phyloP scores from a whole-genome alignment of 2,329 filamentous ascomycete genomes.

The Aspergillus amoenus region DNA sequence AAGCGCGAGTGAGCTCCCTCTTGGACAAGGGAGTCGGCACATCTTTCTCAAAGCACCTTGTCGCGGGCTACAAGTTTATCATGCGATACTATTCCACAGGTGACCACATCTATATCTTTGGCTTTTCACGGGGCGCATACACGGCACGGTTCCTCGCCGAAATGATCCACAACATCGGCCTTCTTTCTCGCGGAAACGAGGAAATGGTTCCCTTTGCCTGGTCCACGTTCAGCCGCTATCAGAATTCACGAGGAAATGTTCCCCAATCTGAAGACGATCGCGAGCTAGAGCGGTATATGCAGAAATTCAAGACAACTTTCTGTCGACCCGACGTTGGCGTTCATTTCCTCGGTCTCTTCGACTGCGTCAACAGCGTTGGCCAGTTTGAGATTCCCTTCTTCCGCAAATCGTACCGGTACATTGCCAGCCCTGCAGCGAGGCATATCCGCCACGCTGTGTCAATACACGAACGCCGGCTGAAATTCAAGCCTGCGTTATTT shows the following conservation, averaged over 20 bases:
- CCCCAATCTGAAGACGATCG: conserved; percentile 17
- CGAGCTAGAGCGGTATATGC: conserved; percentile 30
- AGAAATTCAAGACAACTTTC: conserved; percentile 51
- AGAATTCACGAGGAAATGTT: conserved; percentile 31
- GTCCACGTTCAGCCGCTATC: conserved; percentile 29
- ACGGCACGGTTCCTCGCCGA: conserved; percentile 13
- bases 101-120: conserved; percentile 16
- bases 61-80: conserved; percentile 7
- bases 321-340: conserved; percentile 48
- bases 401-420: conserved; percentile 36
- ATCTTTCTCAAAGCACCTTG: conserved; percentile 7
- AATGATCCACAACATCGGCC: conserved; percentile 18
- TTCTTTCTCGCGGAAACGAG: conserved; percentile 54
- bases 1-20: conserved; percentile 3
- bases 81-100: conserved; percentile 12
- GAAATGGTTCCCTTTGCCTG: conserved; percentile 56
- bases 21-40: conserved; percentile 8
- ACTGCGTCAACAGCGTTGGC: conserved; percentile 53
- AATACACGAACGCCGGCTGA: conserved; percentile 55
- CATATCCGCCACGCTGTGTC: conserved; percentile 55
- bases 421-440: conserved; percentile 44
- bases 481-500: conserved; percentile 55
- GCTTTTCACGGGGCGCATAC: conserved; percentile 14
- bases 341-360: conserved; percentile 58
- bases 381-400: conserved; percentile 18